A percentile compares a stretch with the other conserved stretches of the same genome.
phyloP scores from a whole-genome alignment of 768 basidiomycete genomes.

The Russula virescens region DNA sequence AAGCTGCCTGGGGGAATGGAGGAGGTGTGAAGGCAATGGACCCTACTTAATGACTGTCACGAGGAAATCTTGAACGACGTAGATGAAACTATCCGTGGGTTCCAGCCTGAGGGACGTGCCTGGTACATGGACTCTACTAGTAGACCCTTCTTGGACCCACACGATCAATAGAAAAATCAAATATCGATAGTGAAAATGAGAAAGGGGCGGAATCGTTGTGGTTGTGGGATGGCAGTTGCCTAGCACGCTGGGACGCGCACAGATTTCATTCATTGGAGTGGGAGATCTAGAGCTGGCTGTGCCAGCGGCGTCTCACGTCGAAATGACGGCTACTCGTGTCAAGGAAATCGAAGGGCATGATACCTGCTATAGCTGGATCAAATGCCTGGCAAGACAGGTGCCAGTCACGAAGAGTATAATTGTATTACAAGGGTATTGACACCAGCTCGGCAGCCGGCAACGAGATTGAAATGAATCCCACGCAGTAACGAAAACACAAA shows the following conservation, averaged over 20 bases:
- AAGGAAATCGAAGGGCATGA: not conserved
- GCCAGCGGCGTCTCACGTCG: not conserved
- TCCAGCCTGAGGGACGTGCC: not conserved
- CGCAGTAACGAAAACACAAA: not conserved
- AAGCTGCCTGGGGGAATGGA: too few species aligned
- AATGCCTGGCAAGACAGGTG: not conserved
- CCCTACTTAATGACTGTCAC: not conserved
- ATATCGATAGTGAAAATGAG: not conserved
- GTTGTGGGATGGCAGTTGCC: not conserved
- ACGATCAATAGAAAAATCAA: not conserved
- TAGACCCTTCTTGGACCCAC: not conserved
- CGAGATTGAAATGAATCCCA: not conserved
- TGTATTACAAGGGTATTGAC: too few species aligned
- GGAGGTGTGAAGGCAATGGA: not conserved
- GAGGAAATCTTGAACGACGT: not conserved
- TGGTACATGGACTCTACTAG: not conserved
- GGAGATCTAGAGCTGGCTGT: not conserved
- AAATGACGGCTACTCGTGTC: not conserved
- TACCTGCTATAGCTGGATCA: not conserved
- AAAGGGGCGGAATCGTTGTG: not conserved
- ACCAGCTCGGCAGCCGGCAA: not conserved
- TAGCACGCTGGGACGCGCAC: not conserved
- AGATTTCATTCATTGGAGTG: slow-evolving; percentile 3
- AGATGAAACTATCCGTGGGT: not conserved
- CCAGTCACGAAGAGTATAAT: not conserved